Evolutionary conservation across 495 filamentous ascomycete genomes (phyloP), one percentile per base, ranked within the genome.

Genomic region (Trichoderma reesei): DNA sequence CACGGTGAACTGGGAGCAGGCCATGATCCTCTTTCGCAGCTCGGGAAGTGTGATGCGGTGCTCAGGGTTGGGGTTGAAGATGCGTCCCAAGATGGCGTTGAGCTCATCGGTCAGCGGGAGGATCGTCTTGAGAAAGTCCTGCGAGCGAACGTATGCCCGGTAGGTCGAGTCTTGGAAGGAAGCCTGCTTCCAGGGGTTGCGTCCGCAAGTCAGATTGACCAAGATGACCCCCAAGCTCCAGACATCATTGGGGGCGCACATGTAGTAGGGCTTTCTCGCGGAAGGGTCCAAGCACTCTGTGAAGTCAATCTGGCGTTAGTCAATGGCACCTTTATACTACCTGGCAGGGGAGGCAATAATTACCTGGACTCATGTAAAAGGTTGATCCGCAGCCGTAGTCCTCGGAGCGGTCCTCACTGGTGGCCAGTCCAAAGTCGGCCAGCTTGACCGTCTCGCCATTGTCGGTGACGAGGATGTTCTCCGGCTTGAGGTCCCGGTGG

Each of bases 301-400:
- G 74, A 41, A 56, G 68, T 63, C 61, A 26, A 65, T 59, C n/a
- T n/a, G n/a, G 60, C 44, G 64, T 41, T 64, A 42, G 67, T 31
- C n/a, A 34, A 56, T 13, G 1, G 20, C 26, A 3, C 13, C 11
- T 56, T 3, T 33, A 8, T 33, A 1, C 11, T 34, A 33, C 11
- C 1, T 56, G 20, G 1, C 2, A 36, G 0, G 26, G 62, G 48
- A 39, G 66, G 67, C 59, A 60, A 44, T 66, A 75, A 83, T 76
- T 90, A 97, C 94, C 94, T 84, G 94, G 94, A 65, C 89, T 93
- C 95, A 98, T 98, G 79, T 99, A 98, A 73, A 99, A 98, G 14
- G 94, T 98, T 18, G 93, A 97, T 60, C 94, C 94, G 75, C 95
- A 99, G 64, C 95, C 95, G 75, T 96, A 97, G 74, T 99, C 94